Base-by-base conservation (phyloP, 2,329 filamentous ascomycete genomes). In the Aspergillus caelatus region DNA sequence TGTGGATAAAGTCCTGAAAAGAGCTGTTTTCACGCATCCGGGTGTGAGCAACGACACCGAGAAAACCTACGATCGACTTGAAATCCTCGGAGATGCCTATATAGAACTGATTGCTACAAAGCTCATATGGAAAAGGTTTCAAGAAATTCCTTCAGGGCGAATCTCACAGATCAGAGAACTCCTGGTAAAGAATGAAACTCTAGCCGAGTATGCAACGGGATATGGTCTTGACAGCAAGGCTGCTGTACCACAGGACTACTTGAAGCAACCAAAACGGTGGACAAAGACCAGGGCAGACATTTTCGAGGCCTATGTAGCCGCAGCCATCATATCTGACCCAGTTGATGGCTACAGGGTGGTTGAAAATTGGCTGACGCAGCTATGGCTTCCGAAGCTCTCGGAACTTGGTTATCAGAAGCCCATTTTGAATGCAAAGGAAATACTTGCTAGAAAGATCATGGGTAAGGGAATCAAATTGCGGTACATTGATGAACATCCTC, bases 251-350 rank as follows among this genome's bases (percentile, higher is more conserved):
- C 66, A 69, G 14, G 83, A 84, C 66, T 65, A 79, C 79, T 28
- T 72, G 66, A 54, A 78, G 71, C 58, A 84, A 72, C 61, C 77
- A 72, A 73, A 89, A 85, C 74, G 85, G 84, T 83, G 86, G 64
- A 85, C 81, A 16, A 97, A 97, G 77, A 88, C 93, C 11, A 83
- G 91, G 61, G 94, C 90, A 10, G 94, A 98, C 74, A 85, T 97
- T 21, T 96, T 97, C 71, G 94, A 98, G 76, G 91, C 94, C 0
- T 97, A 96, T 70, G 87, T 96, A 19, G 94, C 91, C 10, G 94
- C 91, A 3, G 79, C 94, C 7, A 85, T 96, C 39, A 80, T 92
- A 2, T 88, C 89, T 1, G 86, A 93, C 70, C 83, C 87, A 0
- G 77, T 80, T 3, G 75, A 86, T 54, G 93, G 94, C 1, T 85